Conservation (phyloP, 169 alveolate genomes). For the Babesia bovis region DNA sequence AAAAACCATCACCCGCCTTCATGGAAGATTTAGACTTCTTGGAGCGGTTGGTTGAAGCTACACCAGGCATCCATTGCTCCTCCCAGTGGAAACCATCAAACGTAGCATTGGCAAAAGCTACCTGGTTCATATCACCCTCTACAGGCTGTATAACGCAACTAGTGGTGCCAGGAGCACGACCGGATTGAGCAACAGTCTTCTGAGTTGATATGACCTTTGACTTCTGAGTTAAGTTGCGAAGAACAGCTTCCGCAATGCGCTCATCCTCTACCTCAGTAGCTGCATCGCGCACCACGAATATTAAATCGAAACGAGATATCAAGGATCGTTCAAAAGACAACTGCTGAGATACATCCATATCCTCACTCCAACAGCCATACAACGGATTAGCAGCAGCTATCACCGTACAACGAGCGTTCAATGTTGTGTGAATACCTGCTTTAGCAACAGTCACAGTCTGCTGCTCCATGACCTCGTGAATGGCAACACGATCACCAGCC, state of each 20-base stretch:
- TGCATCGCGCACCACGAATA: slow-evolving; percentile 70
- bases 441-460: slow-evolving; percentile 97
- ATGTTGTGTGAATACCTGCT: slow-evolving; percentile 97
- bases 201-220: slow-evolving; percentile 64
- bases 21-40: slow-evolving; percentile 59
- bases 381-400: slow-evolving; percentile 99
- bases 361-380: slow-evolving; percentile 94
- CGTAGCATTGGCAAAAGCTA: slow-evolving; percentile 35
- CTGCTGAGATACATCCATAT: slow-evolving; percentile 88
- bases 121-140: slow-evolving; percentile 72
- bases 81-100: slow-evolving; percentile 38
- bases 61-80: slow-evolving; percentile 28
- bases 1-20: slow-evolving; percentile 63
- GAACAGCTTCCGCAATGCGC: slow-evolving; percentile 74
- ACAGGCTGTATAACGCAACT: slow-evolving; percentile 76
- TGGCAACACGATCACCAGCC: slow-evolving; percentile 97
- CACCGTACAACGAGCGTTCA: slow-evolving; percentile 96
- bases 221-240: slow-evolving; percentile 76
- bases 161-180: slow-evolving; percentile 50
- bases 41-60: slow-evolving; percentile 21
- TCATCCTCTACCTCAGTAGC: slow-evolving; percentile 77
- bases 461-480: slow-evolving; percentile 99
- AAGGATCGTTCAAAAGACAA: slow-evolving; percentile 97
- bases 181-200: slow-evolving; percentile 37
- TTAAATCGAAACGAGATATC: slow-evolving; percentile 85